Base-by-base conservation (phyloP, 306 rosid species). In the Echinosophora koreensis region DNA sequence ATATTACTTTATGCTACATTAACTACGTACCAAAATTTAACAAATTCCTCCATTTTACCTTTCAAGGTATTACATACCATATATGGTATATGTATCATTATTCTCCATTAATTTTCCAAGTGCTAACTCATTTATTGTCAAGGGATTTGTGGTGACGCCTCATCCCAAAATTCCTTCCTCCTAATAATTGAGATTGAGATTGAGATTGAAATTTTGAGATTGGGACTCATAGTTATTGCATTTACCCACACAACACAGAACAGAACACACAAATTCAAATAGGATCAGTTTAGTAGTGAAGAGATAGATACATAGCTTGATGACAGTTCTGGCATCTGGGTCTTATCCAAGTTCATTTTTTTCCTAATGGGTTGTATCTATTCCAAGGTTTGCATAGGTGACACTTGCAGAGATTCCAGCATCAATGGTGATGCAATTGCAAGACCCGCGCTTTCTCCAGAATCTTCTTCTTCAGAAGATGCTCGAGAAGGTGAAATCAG, bases 301-400 rank as follows among this genome's bases (percentile, higher is more conserved):
- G 22, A 22, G 22, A 22, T 22, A 22, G 32, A 30, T 30, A 30
- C 22, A 0, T 30, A 30, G n/a, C 52, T 87, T 80, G 60, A 89
- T 91, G 87, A 80, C 81, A 32, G 75, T 72, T 85, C 67, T 47
- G 64, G 70, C 72, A 70, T 85, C 85, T 82, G 80, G 57, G 71
- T 85, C 47, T 16, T 71, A 1, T 59, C 15, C 8, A 69, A 51
- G 74, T 76, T 68, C 16, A 37, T 13, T 17, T 67, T 83, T 51
- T 63, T 38, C 59, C 52, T 58, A 59, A 96, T 96, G 99, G 98
- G 98, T 76, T 96, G 99, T 78, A 89, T 96, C 8, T 92, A 92
- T 73, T 96, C 99, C 5, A 84, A 89, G 78, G 94, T 88, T 22
- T 96, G 99, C 66, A 84, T 96, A 3, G 97, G 99, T 0, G 91